Percentiles rank a stretch among this genome's conserved stretches.
These are phyloP conservation scores for Solanum chacoense DNA, from an alignment of 305 asterid species.

Conservation along the genomic window DNA sequence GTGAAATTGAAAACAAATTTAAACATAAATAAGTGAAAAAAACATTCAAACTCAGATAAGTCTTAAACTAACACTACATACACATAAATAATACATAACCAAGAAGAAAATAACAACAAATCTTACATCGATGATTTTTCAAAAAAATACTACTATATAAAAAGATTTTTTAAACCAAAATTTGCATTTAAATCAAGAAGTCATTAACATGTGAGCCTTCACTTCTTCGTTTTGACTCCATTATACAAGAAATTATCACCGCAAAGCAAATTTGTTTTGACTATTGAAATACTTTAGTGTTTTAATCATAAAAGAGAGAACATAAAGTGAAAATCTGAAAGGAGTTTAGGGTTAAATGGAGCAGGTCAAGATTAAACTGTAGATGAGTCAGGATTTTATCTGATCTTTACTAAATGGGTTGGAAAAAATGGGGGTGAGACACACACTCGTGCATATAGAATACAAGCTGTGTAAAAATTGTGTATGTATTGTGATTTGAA, in stretches of 20 bases:
- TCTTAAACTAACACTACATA: background rate
- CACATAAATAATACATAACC: background rate
- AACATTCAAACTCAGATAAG: background rate
- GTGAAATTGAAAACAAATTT: background rate
- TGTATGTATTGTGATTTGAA: background rate
- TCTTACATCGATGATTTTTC: background rate
- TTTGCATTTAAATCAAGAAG: background rate
- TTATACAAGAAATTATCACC: background rate
- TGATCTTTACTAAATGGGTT: background rate
- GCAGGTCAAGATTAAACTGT: background rate
- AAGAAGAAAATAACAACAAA: background rate
- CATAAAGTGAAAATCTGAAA: too few species aligned
- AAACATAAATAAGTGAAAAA: background rate
- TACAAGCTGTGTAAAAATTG: background rate
- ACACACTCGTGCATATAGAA: background rate
- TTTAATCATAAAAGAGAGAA: background rate
- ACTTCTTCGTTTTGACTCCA: background rate
- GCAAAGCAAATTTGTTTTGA: background rate
- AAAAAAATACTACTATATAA: too few species aligned
- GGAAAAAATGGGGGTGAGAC: background rate
- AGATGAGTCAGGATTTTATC: background rate
- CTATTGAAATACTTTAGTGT: background rate
- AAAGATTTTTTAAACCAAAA: too few species aligned
- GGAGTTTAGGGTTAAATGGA: background rate
- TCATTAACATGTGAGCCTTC: background rate